Conservation (phyloP, 345 rosid genomes). For the Murraya koenigii region DNA sequence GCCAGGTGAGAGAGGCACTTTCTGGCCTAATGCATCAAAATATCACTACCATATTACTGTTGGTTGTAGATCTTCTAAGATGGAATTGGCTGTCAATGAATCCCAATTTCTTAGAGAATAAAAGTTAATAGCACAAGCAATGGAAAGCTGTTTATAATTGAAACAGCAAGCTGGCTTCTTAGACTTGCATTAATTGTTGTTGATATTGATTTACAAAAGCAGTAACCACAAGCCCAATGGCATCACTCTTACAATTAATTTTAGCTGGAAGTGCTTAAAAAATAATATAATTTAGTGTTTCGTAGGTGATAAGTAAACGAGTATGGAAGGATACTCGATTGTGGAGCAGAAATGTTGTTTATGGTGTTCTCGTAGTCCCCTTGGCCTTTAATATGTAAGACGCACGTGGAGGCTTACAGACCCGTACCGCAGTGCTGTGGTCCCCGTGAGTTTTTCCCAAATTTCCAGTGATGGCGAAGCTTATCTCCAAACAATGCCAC, state of each 20-base stretch:
- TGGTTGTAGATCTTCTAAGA: background rate
- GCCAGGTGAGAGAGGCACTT: background rate
- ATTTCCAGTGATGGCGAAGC: slow-evolving; percentile 34
- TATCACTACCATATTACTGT: no score
- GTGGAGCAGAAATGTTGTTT: background rate
- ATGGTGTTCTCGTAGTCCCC: background rate
- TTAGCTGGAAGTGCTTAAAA: background rate
- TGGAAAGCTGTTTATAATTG: background rate
- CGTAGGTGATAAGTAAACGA: background rate
- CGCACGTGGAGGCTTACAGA: slow-evolving; percentile 19
- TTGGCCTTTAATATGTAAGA: background rate
- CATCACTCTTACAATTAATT: no score
- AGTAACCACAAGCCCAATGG: background rate
- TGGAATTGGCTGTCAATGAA: background rate
- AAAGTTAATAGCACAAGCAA: background rate
- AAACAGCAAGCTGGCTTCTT: background rate
- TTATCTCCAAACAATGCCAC: slow-evolving; percentile 36
- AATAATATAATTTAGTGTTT: background rate
- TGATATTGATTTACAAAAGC: no score
- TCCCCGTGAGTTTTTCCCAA: slow-evolving; percentile 11
- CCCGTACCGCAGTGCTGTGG: slow-evolving; percentile 23
- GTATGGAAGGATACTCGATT: background rate
- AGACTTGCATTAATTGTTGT: background rate
- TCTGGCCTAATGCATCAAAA: background rate
- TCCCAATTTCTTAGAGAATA: no score